phyloP scores from a whole-genome alignment of 2,329 filamentous ascomycete genomes.

The Colletotrichum incanum region DNA sequence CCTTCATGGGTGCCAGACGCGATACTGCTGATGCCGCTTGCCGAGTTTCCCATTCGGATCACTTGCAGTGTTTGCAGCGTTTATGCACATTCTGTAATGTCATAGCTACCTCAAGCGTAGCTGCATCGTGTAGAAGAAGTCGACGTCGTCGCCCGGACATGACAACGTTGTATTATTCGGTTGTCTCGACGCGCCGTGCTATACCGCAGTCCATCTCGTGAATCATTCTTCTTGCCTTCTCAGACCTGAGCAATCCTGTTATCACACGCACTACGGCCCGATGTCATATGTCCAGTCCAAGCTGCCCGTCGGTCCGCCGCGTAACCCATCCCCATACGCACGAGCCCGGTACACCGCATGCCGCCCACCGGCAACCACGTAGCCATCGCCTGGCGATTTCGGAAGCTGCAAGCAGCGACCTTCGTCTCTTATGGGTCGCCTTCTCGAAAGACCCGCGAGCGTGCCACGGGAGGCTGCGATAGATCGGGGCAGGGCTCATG shows the following conservation, averaged over 20 bases:
- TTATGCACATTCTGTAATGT: conserved; percentile 7
- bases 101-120: background rate
- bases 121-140: background rate
- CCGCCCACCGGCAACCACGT: background rate
- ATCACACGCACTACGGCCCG: conserved; percentile 5
- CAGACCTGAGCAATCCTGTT: background rate
- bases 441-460: background rate
- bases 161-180: background rate
- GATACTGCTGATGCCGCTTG: background rate
- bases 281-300: conserved; percentile 19
- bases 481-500: background rate
- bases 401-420: conserved; percentile 14
- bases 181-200: background rate
- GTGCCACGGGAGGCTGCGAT: background rate
- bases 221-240: background rate
- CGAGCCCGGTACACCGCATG: conserved; percentile 24
- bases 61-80: background rate
- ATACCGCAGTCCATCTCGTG: background rate
- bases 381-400: conserved; percentile 20
- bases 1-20: background rate
- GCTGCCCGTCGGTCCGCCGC: conserved; percentile 7
- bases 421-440: background rate
- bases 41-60: background rate
- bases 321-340: conserved; percentile 6
- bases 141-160: background rate